Conservation (phyloP, 192 early-diverging fungal genomes). For the Linnemannia exigua region DNA sequence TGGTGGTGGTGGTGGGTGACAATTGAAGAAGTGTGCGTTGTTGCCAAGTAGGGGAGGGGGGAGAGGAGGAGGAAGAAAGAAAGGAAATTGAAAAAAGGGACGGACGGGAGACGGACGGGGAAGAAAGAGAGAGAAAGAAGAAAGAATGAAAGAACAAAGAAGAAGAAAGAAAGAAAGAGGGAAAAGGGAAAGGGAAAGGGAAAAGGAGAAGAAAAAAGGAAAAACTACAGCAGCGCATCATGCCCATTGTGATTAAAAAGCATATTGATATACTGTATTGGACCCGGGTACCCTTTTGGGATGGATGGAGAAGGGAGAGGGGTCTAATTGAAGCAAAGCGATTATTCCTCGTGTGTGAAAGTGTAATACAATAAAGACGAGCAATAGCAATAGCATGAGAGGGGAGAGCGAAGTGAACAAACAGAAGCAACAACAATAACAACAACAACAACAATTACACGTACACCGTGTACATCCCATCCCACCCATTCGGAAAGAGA, state of each 20-base stretch:
- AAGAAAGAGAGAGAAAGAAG: background rate
- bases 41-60: too few relatives aligned
- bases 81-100: background rate
- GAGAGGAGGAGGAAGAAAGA: background rate
- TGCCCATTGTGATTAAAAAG: background rate
- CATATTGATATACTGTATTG: background rate
- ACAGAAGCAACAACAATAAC: too few relatives aligned
- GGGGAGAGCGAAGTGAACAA: too few relatives aligned
- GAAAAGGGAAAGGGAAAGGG: background rate
- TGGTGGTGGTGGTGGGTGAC: background rate
- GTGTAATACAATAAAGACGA: background rate
- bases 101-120: background rate
- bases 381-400: too few relatives aligned
- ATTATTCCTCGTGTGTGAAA: too few relatives aligned
- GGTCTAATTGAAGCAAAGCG: background rate
- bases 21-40: background rate
- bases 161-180: background rate
- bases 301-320: background rate
- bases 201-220: background rate
- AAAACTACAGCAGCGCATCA: background rate
- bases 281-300: conserved; percentile 3
- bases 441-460: too few relatives aligned
- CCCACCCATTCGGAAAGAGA: background rate
- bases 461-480: too few relatives aligned
- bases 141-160: background rate